A percentile compares a stretch with the other conserved stretches of the same genome.
These are phyloP conservation scores for Cnidoscolus chayamansa DNA, from an alignment of 441 rosid genomes.

Conservation along the genomic window DNA sequence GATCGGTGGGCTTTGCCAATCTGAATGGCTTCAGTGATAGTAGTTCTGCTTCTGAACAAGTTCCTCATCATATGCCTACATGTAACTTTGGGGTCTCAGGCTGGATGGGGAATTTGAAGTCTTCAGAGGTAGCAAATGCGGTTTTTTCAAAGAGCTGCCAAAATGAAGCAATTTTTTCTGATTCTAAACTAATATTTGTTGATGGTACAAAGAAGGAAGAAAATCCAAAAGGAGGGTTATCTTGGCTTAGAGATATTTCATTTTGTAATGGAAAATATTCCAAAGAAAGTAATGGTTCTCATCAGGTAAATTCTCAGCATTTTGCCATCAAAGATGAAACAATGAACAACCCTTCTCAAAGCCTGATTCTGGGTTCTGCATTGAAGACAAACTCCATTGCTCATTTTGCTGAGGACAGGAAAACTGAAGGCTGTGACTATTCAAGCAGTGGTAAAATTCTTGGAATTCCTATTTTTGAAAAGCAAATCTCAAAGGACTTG, in stretches of 20 bases:
- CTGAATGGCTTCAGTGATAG: constrained; percentile 24
- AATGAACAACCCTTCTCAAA: constrained; percentile 19
- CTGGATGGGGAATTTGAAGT: constrained; percentile 23
- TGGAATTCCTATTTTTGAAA: constrained; percentile 30
- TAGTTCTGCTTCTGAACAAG: constrained; percentile 27
- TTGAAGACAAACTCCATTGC: constrained; percentile 19
- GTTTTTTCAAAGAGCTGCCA: constrained; percentile 16
- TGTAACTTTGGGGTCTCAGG: constrained; percentile 11
- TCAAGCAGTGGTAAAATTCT: constrained; percentile 31
- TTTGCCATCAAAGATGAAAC: constrained; percentile 25
- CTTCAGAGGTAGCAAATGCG: constrained; percentile 22
- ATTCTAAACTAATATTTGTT: constrained; percentile 10
- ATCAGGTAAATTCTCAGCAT: constrained; percentile 28
- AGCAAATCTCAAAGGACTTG: constrained; percentile 25
- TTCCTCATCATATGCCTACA: constrained; percentile 13
- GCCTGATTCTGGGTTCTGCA: constrained; percentile 28
- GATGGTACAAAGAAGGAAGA: constrained; percentile 22
- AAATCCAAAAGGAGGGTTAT: constrained; percentile 19
- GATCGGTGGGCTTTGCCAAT: constrained; percentile 21
- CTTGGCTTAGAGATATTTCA: constrained; percentile 34
- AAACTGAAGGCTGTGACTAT: constrained; percentile 24
- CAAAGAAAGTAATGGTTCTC: constrained; percentile 22
- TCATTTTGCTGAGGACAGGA: constrained; percentile 23
- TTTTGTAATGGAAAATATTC: constrained; percentile 21
- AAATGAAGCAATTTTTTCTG: constrained; percentile 21